Evolutionary conservation across 2,329 filamentous ascomycete genomes (phyloP), one percentile per base, ranked within the genome.

Genomic region (Aspergillus aculeatus): DNA sequence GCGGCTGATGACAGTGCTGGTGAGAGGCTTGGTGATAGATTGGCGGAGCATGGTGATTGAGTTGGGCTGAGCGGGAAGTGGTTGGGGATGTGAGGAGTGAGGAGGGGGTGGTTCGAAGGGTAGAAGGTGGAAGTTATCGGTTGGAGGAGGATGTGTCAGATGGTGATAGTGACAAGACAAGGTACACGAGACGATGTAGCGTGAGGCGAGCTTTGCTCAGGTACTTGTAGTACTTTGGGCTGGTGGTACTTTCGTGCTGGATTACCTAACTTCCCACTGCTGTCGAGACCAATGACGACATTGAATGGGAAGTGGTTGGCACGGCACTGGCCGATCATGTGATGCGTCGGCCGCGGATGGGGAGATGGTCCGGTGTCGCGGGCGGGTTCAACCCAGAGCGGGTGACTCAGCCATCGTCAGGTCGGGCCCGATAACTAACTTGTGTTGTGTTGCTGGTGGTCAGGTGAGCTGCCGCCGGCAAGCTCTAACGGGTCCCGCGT

Each of bases 1-100:
- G 65, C 83, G 81, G 72, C 73, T 76, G 63, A 78, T 71, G 63
- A 80, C 69, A 68, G 84, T 79, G 70, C 85, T 82, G 73, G 83
- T 81, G 70, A 81, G 77, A 69, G 81, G 78, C 77, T 85, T 84
- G 75, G 80, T 74, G 71, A 87, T 76, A 67, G 83, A 78, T 74
- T 87, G 86, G 74, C 89, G 87, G 72, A 90, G 83, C 89, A 93
- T 92, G 32, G 32, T 65, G 59, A 59, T 12, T 48, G 47, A 26
- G 26, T 44, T 24, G 29, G 35, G 41, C 83, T 71, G 60, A 62
- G 52, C 38, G 48, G 41, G 52, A 53, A 38, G 55, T 50, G 29
- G 57, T 47, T 12, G 44, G 50, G 48, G 54, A 10, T 60, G 26
- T 29, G 38, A 21, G n/a, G 24, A 23, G 50, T 24, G 23, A 21